Evolutionary conservation across 805 yeast species (phyloP).

Genomic region (Kodamaea neixiangensis): DNA sequence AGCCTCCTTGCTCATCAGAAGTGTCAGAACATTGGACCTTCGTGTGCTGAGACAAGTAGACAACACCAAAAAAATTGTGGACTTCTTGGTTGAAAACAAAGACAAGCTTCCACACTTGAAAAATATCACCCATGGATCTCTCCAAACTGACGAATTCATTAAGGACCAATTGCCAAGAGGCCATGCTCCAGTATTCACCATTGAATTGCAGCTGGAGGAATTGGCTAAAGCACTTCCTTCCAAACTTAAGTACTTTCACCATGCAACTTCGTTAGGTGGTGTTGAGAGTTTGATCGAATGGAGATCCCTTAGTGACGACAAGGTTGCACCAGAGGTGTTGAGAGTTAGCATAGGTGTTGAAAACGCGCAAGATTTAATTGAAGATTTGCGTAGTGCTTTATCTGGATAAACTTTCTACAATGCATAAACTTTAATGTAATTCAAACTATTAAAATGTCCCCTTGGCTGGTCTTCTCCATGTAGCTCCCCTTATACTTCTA

Average conservation of each 20-base stretch:
- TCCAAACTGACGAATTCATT: conserved; percentile 72
- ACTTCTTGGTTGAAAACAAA: conserved; percentile 54
- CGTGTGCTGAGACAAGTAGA: conserved; percentile 67
- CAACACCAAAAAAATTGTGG: conserved; percentile 62
- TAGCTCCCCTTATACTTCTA: conserved; percentile 23
- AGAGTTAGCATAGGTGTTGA: conserved; percentile 85
- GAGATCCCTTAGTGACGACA: conserved; percentile 70
- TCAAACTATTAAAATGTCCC: not conserved
- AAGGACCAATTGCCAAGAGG: conserved; percentile 66
- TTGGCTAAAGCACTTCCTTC: conserved; percentile 67
- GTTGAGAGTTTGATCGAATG: conserved; percentile 89
- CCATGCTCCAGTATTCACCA: conserved; percentile 71
- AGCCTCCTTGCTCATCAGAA: conserved; percentile 69
- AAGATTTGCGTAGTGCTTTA: conserved; percentile 43
- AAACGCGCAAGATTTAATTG: conserved; percentile 71
- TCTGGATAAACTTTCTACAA: not conserved
- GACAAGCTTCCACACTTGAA: conserved; percentile 49
- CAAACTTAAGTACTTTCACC: conserved; percentile 69
- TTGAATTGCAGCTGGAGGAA: conserved; percentile 51
- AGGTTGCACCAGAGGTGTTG: conserved; percentile 56
- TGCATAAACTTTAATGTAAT: too few relatives aligned
- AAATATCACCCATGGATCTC: conserved; percentile 67
- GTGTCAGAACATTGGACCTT: conserved; percentile 77
- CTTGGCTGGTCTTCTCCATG: not conserved
- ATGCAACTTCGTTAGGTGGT: conserved; percentile 93